Evolutionary conservation across 225 moss, liverwort and hornwort genomes (phyloP).

Genomic region (Ulota crispa): DNA sequence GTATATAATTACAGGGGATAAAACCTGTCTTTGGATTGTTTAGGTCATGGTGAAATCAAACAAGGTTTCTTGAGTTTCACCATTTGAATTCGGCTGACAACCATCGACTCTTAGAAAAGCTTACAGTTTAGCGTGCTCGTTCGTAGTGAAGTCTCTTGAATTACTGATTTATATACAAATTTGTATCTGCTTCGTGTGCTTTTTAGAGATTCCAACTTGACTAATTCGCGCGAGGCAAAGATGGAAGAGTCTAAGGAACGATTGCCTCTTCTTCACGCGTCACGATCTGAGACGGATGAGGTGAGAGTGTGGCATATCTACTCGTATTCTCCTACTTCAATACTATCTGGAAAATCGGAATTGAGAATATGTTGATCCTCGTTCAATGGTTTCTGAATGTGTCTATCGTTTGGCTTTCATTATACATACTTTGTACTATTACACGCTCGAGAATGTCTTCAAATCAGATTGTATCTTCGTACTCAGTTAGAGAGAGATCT

Average conservation of each 20-base stretch:
- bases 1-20: background rate
- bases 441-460: background rate
- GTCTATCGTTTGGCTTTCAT: background rate
- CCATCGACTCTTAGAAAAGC: background rate
- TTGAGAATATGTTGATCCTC: constrained; percentile 4
- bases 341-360: background rate
- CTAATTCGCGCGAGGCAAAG: constrained; percentile 4
- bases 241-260: constrained; percentile 44
- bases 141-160: background rate
- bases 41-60: background rate
- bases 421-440: background rate
- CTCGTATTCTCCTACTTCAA: background rate
- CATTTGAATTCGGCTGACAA: background rate
- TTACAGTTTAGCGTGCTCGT: background rate
- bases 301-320: constrained; percentile 1
- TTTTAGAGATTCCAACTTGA: constrained; percentile 27
- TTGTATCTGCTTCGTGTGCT: background rate
- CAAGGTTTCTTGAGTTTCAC: background rate
- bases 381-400: constrained; percentile 9
- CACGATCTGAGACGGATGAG: constrained; percentile 33
- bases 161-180: background rate
- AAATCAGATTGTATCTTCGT: background rate
- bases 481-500: constrained; percentile 6
- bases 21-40: constrained; percentile 2
- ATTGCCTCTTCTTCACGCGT: constrained; percentile 43